A percentile compares a stretch with the other conserved stretches of the same genome.
phyloP scores from a whole-genome alignment of 331 rosid species.

The Pyrus hybrid region DNA sequence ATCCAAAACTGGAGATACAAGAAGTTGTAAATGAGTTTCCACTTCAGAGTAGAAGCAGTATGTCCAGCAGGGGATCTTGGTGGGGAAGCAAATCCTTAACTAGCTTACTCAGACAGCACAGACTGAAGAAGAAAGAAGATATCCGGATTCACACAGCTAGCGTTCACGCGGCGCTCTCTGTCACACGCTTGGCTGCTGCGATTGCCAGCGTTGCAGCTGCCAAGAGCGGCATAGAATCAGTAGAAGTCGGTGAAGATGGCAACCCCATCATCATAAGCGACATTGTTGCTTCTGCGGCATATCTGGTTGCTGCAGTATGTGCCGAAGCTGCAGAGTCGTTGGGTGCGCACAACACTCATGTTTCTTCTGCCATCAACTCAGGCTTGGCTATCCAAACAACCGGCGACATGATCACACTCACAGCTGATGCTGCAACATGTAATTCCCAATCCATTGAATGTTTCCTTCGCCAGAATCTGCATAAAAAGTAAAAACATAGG shows the following conservation, averaged over 20 bases:
- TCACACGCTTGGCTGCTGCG: constrained; percentile 23
- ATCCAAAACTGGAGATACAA: not conserved
- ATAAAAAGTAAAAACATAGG: not conserved
- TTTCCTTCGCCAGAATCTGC: not conserved
- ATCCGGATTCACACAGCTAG: constrained; percentile 13
- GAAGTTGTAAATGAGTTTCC: not conserved
- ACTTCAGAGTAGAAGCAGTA: not conserved
- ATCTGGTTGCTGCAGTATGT: constrained; percentile 16
- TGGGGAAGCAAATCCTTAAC: not conserved
- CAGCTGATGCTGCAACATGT: constrained; percentile 23
- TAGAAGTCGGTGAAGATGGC: not conserved
- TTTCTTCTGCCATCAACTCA: constrained; percentile 19
- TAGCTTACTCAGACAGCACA: constrained; percentile 1
- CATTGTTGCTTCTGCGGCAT: constrained; percentile 16
- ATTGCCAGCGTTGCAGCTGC: constrained; percentile 9
- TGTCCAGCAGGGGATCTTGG: not conserved
- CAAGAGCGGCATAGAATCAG: not conserved
- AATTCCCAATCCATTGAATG: not conserved
- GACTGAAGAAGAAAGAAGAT: constrained; percentile 13
- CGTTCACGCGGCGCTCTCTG: constrained; percentile 19
- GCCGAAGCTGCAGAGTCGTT: constrained; percentile 19
- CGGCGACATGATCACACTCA: constrained; percentile 9
- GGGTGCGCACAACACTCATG: constrained; percentile 11
- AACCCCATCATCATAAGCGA: not conserved
- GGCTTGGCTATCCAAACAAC: constrained; percentile 18